Conservation (phyloP, 257 asterid species). For the Schizonepeta tenuifolia region DNA sequence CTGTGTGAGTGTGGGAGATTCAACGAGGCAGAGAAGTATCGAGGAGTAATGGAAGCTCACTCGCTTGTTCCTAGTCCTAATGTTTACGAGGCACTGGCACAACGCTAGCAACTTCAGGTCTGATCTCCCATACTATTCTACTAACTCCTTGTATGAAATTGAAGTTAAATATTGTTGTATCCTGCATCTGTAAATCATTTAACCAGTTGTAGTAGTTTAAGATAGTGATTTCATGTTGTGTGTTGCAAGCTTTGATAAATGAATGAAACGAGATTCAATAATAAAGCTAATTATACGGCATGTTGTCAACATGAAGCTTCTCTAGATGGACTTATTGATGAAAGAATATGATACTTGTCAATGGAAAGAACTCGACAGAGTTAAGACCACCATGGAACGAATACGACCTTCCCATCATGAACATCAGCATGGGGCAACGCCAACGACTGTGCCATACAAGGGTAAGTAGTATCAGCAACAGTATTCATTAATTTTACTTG, state of each 20-base stretch:
- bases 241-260: not conserved
- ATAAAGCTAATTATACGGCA: constrained; percentile 1
- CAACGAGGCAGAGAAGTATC: constrained; percentile 57
- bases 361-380: not conserved
- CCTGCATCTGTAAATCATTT: not conserved
- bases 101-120: not conserved
- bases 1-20: constrained; percentile 60
- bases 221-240: not conserved
- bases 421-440: constrained; percentile 92
- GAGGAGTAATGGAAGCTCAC: constrained; percentile 44
- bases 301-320: constrained; percentile 30
- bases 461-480: not conserved
- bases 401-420: constrained; percentile 76
- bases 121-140: not conserved
- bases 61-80: constrained; percentile 40
- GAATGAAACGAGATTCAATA: not conserved
- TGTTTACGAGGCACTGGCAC: constrained; percentile 39
- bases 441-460: constrained; percentile 61
- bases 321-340: constrained; percentile 27
- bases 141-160: not conserved
- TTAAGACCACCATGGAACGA: constrained; percentile 95
- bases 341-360: constrained; percentile 23
- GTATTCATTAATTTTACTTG: not conserved
- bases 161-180: not conserved
- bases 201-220: not conserved